Conservation (phyloP, 352 stramenopile species). For the Globisporangium nagaii region DNA sequence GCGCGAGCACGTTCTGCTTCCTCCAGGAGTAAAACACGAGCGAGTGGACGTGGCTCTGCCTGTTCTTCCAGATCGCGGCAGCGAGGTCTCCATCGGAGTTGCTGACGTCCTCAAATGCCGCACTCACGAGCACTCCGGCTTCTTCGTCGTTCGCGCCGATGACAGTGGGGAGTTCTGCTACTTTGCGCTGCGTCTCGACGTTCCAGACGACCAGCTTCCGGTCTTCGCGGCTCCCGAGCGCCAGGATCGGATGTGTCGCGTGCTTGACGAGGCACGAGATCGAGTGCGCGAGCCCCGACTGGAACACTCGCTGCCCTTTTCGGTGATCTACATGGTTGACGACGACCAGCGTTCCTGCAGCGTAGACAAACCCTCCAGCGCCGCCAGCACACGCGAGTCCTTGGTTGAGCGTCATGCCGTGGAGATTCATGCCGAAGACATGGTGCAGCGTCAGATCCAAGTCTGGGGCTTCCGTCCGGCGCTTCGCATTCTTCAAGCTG, state of each 20-base stretch:
- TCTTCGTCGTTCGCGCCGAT: not conserved
- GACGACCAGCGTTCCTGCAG: slow-evolving; percentile 38
- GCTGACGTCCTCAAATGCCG: slow-evolving; percentile 21
- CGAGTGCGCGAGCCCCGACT: slow-evolving; percentile 35
- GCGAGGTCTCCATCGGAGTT: slow-evolving; percentile 30
- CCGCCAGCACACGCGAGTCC: slow-evolving; percentile 23
- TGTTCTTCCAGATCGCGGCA: slow-evolving; percentile 47
- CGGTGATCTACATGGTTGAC: slow-evolving; percentile 28
- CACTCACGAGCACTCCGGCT: slow-evolving; percentile 15
- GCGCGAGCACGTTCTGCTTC: slow-evolving; percentile 16
- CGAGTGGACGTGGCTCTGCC: slow-evolving; percentile 28
- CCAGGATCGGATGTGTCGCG: slow-evolving; percentile 30
- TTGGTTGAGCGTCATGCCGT: slow-evolving; percentile 34
- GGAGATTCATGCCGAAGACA: slow-evolving; percentile 50
- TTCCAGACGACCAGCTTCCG: slow-evolving; percentile 24
- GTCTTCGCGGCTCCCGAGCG: slow-evolving; percentile 35
- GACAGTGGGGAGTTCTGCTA: slow-evolving; percentile 19
- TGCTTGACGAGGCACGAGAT: slow-evolving; percentile 52
- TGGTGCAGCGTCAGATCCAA: slow-evolving; percentile 44
- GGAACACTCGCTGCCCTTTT: slow-evolving; percentile 23
- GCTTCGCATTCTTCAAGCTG: slow-evolving; percentile 16
- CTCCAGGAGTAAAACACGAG: slow-evolving; percentile 45
- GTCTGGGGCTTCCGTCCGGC: slow-evolving; percentile 42
- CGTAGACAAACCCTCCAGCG: slow-evolving; percentile 32
- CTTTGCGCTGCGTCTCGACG: slow-evolving; percentile 22